Base-by-base conservation (phyloP, 2,329 filamentous ascomycete species). In the Colletotrichum trifolii region DNA sequence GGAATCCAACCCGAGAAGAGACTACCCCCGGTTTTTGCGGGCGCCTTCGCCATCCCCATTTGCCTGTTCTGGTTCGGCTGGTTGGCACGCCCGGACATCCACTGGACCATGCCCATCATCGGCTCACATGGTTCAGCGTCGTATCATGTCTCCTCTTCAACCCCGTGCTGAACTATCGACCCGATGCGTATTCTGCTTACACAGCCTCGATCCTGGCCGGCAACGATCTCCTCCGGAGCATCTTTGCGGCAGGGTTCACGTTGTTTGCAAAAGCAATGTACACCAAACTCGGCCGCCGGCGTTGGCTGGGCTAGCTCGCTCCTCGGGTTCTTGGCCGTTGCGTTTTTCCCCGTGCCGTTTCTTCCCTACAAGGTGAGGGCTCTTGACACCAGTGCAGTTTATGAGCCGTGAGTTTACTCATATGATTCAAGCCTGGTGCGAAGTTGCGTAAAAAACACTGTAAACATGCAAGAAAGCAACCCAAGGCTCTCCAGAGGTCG, bases 51-150 rank as follows among this genome's bases (percentile, higher is more conserved):
- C 4, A 89, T 92, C 17, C 88, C 89, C 7, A 79, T 89, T 65
- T 88, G 88, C 9, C 75, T 93, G 0, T 91, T 93, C 73, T 87
- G 89, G 69, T 92, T 92, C 74, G 89, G 83, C 6, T 92, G 89
- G 88, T 91, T 89, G 8, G 87, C 87, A 8, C 89, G 86, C 73
- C 72, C 83, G 17, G 80, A 74, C 64, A 83, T 91, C 61, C 84
- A 88, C 76, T 89, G 82, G 82, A 83, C 86, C 64, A 81, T 82
- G 35, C 83, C 85, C 10, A 83, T 86, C 60, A 83, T 88, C 71
- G 85, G 82, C 25, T 85, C 82, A 76, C 72, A 6, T 76, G 87
- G 61, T 88, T 88, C 73, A 85, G 83, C 42, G 79, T 81, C 67
- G 85, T 85, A 78, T 83, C 78, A 71, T 83, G 75, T 49, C n/a